A percentile compares a stretch with the other conserved stretches of the same genome.
Evolutionary conservation across 345 rosid genomes (phyloP).

Genomic region (Sonneratia caseolaris): DNA sequence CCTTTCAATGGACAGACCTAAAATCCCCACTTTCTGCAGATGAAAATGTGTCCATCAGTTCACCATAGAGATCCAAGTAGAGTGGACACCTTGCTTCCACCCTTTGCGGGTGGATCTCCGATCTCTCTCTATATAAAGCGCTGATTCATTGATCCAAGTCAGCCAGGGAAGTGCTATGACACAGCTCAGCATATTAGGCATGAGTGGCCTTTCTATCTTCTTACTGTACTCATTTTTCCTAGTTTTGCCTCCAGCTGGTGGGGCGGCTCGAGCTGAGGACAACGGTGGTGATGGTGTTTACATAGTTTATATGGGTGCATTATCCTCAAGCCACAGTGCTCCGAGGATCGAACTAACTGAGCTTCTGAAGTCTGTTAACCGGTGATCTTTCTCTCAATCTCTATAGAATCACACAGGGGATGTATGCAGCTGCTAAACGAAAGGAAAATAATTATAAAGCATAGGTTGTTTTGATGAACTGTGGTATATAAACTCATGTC

Average conservation of each 20-base stretch:
- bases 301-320: slow-evolving; percentile 10
- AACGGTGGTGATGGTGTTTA: slow-evolving; percentile 4
- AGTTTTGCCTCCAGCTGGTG: not conserved
- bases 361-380: slow-evolving; percentile 5
- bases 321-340: not conserved
- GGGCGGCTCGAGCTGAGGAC: not conserved
- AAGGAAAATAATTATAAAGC: no score
- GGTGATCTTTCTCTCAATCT: slow-evolving; percentile 2
- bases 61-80: not conserved
- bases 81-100: not conserved
- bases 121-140: not conserved
- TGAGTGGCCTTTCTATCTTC: not conserved
- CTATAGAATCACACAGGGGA: not conserved
- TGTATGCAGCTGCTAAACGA: not conserved
- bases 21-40: not conserved
- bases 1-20: not conserved
- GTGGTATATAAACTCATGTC: not conserved
- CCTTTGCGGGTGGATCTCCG: not conserved
- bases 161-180: not conserved
- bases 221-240: not conserved
- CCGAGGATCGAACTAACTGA: slow-evolving; percentile 2
- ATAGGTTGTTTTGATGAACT: not conserved
- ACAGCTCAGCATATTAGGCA: not conserved
- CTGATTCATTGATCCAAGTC: not conserved
- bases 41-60: not conserved